Conservation (phyloP, 2,329 filamentous ascomycete species). For the Aureobasidium pullulans region DNA sequence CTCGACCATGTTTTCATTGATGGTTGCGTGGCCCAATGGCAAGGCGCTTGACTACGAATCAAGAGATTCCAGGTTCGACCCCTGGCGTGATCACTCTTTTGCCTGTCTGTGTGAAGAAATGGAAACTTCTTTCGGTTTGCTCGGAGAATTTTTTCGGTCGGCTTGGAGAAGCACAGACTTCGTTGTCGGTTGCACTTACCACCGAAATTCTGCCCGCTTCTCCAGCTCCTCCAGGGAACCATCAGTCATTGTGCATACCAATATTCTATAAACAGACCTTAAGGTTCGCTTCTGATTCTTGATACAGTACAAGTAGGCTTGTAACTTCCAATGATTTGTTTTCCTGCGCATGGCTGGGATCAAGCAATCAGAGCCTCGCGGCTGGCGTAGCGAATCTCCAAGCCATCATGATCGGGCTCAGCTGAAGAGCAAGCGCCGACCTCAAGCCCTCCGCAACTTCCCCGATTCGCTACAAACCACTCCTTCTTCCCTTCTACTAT, state of each 20-base stretch:
- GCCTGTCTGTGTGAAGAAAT: neutral
- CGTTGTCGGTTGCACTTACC: neutral
- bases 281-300: neutral
- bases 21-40: conserved; percentile 45
- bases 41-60: conserved; percentile 51
- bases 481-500: too few species aligned
- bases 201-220: neutral
- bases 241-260: neutral
- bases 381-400: neutral
- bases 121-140: neutral
- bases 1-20: neutral
- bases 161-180: neutral
- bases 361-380: neutral
- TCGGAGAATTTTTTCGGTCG: neutral
- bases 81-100: conserved; percentile 14
- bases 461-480: neutral
- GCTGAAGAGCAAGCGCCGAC: neutral
- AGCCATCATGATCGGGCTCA: neutral
- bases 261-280: neutral
- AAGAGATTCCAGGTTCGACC: conserved; percentile 17
- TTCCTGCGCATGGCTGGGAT: neutral
- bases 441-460: neutral
- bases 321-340: neutral
- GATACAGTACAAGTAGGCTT: neutral
- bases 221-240: neutral